These are phyloP conservation scores for Ramularia endophylla DNA, from an alignment of 2,329 filamentous ascomycete species.

Conservation along the genomic window DNA sequence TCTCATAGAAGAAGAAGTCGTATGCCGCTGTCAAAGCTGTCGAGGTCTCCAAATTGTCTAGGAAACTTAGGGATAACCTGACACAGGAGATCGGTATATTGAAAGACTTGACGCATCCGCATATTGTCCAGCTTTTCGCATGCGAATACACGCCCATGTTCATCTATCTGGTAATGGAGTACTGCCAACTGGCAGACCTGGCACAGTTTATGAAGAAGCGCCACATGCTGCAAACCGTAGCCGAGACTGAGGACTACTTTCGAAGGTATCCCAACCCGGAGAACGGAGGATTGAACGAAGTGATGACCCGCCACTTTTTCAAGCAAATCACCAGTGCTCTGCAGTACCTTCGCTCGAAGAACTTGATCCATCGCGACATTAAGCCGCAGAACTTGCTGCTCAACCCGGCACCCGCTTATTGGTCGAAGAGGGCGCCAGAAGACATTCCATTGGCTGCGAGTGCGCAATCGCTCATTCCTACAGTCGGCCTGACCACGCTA, in stretches of 20 bases:
- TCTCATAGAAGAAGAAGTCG: conserved; percentile 63
- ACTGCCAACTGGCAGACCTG: conserved; percentile 90
- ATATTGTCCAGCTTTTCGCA: conserved; percentile 94
- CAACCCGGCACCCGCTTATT: conserved; percentile 70
- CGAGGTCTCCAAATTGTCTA: conserved; percentile 81
- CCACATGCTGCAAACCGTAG: conserved; percentile 70
- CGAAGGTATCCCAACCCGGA: conserved; percentile 82
- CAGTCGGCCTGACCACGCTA: conserved; percentile 72
- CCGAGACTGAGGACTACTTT: conserved; percentile 82
- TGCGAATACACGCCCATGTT: conserved; percentile 81
- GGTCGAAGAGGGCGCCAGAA: conserved; percentile 55
- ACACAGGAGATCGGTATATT: conserved; percentile 94
- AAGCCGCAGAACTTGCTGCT: conserved; percentile 95
- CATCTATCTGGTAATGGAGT: conserved; percentile 98
- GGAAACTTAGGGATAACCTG: conserved; percentile 94
- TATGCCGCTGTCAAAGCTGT: conserved; percentile 96
- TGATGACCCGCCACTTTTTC: conserved; percentile 91
- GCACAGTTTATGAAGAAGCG: conserved; percentile 96
- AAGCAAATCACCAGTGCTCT: conserved; percentile 92
- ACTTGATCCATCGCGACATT: conserved; percentile 93
- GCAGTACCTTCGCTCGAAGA: conserved; percentile 75
- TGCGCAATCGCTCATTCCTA: conserved; percentile 72
- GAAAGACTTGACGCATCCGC: conserved; percentile 86
- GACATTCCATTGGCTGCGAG: conserved; percentile 70
- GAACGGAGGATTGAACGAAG: conserved; percentile 86